These are phyloP conservation scores for Mallotus nudiflorus DNA, from an alignment of 345 rosid species.

Conservation along the genomic window DNA sequence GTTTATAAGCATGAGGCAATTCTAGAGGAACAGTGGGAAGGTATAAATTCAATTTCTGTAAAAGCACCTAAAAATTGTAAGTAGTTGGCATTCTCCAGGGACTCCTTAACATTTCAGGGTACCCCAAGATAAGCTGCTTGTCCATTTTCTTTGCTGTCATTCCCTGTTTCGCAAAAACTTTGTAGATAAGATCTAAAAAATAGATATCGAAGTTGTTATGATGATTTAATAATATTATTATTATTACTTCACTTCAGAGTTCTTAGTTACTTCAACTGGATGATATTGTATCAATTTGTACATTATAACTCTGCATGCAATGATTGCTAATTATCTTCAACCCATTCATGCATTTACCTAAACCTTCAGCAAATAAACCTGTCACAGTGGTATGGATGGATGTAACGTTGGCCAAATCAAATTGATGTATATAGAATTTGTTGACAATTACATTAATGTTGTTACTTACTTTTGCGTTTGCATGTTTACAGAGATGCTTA, in stretches of 20 bases:
- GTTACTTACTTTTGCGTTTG: slow-evolving; percentile 10
- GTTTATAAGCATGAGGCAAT: slow-evolving; percentile 87
- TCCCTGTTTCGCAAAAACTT: too few species aligned
- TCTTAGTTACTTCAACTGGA: too few species aligned
- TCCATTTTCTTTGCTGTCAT: neutral
- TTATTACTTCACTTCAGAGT: too few species aligned
- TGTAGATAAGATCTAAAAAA: too few species aligned
- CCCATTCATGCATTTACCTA: neutral
- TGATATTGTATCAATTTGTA: too few species aligned
- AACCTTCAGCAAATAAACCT: neutral
- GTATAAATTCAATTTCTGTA: slow-evolving; percentile 38
- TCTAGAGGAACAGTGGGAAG: slow-evolving; percentile 94
- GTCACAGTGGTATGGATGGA: neutral
- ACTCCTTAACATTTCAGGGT: neutral
- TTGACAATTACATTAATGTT: slow-evolving; percentile 1
- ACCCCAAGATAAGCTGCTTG: neutral
- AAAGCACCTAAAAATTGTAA: slow-evolving; percentile 2
- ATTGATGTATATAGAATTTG: neutral
- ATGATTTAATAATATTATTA: too few species aligned
- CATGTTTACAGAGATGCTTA: slow-evolving; percentile 71
- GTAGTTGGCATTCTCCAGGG: neutral
- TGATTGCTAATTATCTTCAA: too few species aligned
- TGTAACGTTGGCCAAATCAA: neutral
- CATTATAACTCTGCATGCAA: too few species aligned
- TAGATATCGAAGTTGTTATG: too few species aligned